Evolutionary conservation across 2,329 filamentous ascomycete species (phyloP), one percentile per base, ranked within the genome.

Genomic region (Trichoderma oligosporum): DNA sequence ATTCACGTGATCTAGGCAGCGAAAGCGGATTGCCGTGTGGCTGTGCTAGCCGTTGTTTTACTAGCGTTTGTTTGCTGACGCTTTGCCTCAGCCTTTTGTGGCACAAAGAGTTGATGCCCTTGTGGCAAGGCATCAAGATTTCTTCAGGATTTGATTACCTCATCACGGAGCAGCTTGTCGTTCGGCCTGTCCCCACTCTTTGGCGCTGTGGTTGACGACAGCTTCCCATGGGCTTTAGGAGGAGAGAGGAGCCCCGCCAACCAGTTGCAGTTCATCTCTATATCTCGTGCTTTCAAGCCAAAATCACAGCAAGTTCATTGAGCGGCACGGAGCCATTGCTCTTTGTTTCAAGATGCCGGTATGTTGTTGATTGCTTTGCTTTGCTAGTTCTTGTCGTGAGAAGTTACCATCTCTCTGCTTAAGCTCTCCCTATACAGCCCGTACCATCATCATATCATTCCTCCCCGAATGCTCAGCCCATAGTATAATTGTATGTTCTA

Each of bases 321-420:
- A 60, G 61, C 59, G 20, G 58, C 59, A 33, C 44, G 55, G 59
- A 36, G 59, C 62, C 44, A 60, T 49, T 62, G 61, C 63, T 68
- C 58, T n/a, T n/a, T n/a, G n/a, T n/a, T 65, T 67, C 73, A 77
- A 72, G 63, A 79, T 78, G 76, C 76, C 76, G 69, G 76, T 78
- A 75, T 48, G 76, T 70, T 48, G 76, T 70, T 51, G 47, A 59
- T 48, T 52, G 44, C 56, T 59, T 61, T 60, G 59, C n/a, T n/a
- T n/a, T n/a, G n/a, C n/a, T n/a, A n/a, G n/a, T n/a, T n/a, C n/a
- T n/a, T n/a, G n/a, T n/a, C n/a, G n/a, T n/a, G n/a, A n/a, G n/a
- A n/a, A n/a, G n/a, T n/a, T n/a, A n/a, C n/a, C n/a, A n/a, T n/a
- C n/a, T n/a, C n/a, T n/a, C n/a, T n/a, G n/a, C n/a, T n/a, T n/a